These are phyloP conservation scores for Quercus lobata DNA, from an alignment of 331 rosid genomes.

Conservation along the genomic window DNA sequence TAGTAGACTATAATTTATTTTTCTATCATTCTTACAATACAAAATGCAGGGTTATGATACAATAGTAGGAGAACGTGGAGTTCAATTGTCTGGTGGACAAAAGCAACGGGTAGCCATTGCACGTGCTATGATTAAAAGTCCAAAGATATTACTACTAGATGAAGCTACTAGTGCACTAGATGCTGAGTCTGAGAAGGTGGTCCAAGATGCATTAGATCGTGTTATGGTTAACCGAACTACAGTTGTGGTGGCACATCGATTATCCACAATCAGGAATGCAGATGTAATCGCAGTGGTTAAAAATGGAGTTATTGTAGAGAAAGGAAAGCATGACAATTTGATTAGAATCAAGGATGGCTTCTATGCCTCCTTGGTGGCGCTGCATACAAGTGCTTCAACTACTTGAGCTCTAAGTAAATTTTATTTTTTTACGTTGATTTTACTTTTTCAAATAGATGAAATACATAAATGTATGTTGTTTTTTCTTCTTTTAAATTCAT, in stretches of 20 bases:
- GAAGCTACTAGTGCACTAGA: slow-evolving; percentile 64
- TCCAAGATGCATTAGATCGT: slow-evolving; percentile 78
- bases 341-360: slow-evolving; percentile 59
- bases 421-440: background rate
- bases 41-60: slow-evolving; percentile 66
- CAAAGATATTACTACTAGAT: slow-evolving; percentile 61
- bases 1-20: background rate
- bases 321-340: slow-evolving; percentile 68
- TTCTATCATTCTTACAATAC: background rate
- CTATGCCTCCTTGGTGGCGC: slow-evolving; percentile 78
- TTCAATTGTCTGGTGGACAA: slow-evolving; percentile 83
- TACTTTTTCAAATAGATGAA: background rate
- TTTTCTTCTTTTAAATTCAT: background rate
- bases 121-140: slow-evolving; percentile 75
- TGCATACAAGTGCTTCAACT: slow-evolving; percentile 57
- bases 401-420: slow-evolving; percentile 12
- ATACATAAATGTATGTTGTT: background rate
- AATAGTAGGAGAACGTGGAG: slow-evolving; percentile 74
- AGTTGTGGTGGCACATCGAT: slow-evolving; percentile 77
- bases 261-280: slow-evolving; percentile 78
- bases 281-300: slow-evolving; percentile 81
- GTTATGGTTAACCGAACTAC: slow-evolving; percentile 82
- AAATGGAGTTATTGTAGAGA: slow-evolving; percentile 76
- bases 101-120: slow-evolving; percentile 86
- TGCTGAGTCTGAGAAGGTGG: slow-evolving; percentile 81